These are phyloP conservation scores for Calendula officinalis DNA, from an alignment of 129 eudicot species.

Conservation along the genomic window DNA sequence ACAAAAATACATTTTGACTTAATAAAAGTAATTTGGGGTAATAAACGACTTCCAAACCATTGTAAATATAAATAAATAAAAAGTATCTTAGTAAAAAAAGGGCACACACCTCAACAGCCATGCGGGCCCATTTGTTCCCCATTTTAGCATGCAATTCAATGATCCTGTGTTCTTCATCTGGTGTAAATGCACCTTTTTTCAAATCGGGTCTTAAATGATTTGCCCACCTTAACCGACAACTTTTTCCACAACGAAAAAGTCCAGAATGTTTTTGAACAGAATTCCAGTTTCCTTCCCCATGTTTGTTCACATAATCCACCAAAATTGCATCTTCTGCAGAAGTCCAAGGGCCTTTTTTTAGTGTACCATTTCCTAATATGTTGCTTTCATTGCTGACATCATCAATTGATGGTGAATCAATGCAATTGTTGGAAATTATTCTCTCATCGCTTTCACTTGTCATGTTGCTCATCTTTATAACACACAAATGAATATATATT, in stretches of 20 bases:
- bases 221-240: slow-evolving; percentile 95
- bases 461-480: slow-evolving; percentile 53
- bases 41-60: no score
- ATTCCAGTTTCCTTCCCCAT: slow-evolving; percentile 98
- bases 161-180: slow-evolving; percentile 69
- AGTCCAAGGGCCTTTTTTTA: slow-evolving; percentile 98
- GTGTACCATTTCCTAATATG: slow-evolving; percentile 36
- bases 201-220: slow-evolving; percentile 90
- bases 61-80: neutral
- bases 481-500: neutral
- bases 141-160: slow-evolving; percentile 83
- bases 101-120: slow-evolving; percentile 80
- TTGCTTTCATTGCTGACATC: slow-evolving; percentile 55
- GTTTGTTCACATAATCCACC: slow-evolving; percentile 76
- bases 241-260: slow-evolving; percentile 88
- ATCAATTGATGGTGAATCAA: slow-evolving; percentile 55
- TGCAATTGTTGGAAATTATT: slow-evolving; percentile 36
- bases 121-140: slow-evolving; percentile 98
- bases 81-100: neutral
- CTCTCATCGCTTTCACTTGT: slow-evolving; percentile 66
- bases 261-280: slow-evolving; percentile 91
- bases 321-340: slow-evolving; percentile 87
- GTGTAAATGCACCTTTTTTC: slow-evolving; percentile 74
- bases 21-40: no score
- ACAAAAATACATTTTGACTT: no score